Percentiles rank a stretch among this genome's conserved stretches.
These are phyloP conservation scores for Garcia nutans DNA, from an alignment of 345 rosid genomes.

Conservation along the genomic window DNA sequence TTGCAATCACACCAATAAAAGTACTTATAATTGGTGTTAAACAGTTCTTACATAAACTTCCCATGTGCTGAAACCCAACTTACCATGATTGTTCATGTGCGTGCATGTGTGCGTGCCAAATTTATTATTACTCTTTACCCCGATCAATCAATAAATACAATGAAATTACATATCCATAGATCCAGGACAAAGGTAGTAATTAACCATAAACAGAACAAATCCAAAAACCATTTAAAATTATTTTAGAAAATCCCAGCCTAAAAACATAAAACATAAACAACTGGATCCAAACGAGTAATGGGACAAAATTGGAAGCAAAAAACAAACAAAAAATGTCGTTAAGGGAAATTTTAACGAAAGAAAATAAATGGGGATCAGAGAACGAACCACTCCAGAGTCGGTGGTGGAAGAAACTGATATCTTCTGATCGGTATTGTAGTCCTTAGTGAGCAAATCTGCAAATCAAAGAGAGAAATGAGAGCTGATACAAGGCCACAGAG, in stretches of 20 bases:
- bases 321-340: background rate
- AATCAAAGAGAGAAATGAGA: background rate
- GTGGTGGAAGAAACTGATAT: slow-evolving; percentile 33
- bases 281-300: background rate
- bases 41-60: background rate
- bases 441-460: slow-evolving; percentile 48
- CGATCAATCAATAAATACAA: background rate
- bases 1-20: background rate
- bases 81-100: background rate
- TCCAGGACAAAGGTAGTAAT: background rate
- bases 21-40: background rate
- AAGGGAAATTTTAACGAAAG: background rate
- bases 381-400: slow-evolving; percentile 41
- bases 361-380: background rate
- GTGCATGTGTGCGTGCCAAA: background rate
- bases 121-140: background rate
- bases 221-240: background rate
- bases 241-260: too few relatives aligned
- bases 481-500: background rate
- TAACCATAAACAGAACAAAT: background rate
- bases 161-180: background rate
- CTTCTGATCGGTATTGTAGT: slow-evolving; percentile 47
- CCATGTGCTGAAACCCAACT: background rate
- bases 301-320: background rate
- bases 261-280: background rate